Percentiles rank a stretch among this genome's conserved stretches.
These are phyloP conservation scores for Parvularia atlantis DNA, from an alignment of 78 protist species.

Conservation along the genomic window DNA sequence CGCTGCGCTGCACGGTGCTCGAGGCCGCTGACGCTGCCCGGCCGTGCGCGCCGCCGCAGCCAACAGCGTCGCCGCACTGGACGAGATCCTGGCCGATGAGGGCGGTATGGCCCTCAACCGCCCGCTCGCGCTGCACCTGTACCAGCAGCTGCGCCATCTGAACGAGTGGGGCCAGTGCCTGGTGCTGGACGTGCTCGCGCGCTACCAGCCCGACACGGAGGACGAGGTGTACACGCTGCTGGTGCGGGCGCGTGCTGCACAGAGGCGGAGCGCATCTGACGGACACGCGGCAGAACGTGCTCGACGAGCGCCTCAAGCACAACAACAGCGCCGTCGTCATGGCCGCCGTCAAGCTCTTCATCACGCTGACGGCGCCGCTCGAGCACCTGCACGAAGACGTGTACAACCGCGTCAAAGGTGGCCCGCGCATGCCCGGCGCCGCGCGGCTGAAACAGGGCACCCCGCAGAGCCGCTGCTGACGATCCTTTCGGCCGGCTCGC, in stretches of 20 bases:
- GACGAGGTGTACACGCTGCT: too few relatives aligned
- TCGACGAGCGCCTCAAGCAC: constrained; percentile 44
- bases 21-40: too few relatives aligned
- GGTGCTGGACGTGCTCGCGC: constrained; percentile 30
- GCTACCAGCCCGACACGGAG: not conserved
- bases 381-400: constrained; percentile 39
- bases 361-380: constrained; percentile 39
- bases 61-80: constrained; percentile 56
- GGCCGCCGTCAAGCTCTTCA: constrained; percentile 46
- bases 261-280: not conserved
- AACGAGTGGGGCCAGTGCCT: constrained; percentile 72
- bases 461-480: constrained; percentile 12
- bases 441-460: not conserved
- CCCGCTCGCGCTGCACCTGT: constrained; percentile 27
- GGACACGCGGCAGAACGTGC: not conserved
- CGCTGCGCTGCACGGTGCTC: too few relatives aligned
- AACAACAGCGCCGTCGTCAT: constrained; percentile 56
- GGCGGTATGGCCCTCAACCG: constrained; percentile 54
- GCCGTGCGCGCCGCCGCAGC: not conserved
- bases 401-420: constrained; percentile 14
- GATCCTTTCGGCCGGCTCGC: constrained; percentile 5
- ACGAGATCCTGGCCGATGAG: constrained; percentile 49
- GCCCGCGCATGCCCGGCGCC: not conserved
- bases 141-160: constrained; percentile 50
- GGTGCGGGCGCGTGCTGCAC: too few relatives aligned